Conservation (phyloP, 2,329 filamentous ascomycete genomes). For the Trichoderma cornu-damae region DNA sequence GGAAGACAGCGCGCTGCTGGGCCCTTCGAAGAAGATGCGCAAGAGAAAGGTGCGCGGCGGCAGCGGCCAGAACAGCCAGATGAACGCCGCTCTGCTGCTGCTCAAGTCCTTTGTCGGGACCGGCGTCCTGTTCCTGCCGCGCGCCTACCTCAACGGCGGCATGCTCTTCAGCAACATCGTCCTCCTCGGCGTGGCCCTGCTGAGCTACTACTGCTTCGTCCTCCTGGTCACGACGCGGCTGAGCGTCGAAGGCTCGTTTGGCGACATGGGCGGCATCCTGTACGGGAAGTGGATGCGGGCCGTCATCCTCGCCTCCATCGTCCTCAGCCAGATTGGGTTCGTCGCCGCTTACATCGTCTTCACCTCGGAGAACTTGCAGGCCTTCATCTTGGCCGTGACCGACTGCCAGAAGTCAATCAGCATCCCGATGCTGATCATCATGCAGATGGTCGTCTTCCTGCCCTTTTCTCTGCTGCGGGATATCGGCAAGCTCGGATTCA, state of each 20-base stretch:
- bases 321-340: conserved; percentile 92
- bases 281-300: conserved; percentile 88
- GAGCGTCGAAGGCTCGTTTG: conserved; percentile 88
- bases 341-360: conserved; percentile 96
- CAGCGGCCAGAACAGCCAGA: conserved; percentile 70
- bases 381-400: conserved; percentile 87
- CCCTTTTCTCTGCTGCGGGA: conserved; percentile 91
- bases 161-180: conserved; percentile 96
- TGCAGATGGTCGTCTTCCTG: conserved; percentile 93
- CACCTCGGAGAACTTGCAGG: conserved; percentile 90
- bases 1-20: conserved; percentile 80
- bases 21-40: conserved; percentile 66
- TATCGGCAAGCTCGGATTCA: conserved; percentile 95
- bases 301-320: conserved; percentile 84
- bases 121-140: conserved; percentile 85
- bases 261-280: conserved; percentile 88
- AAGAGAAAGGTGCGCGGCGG: conserved; percentile 70
- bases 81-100: conserved; percentile 75
- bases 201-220: conserved; percentile 98
- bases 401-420: conserved; percentile 80
- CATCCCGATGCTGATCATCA: conserved; percentile 83
- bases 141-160: conserved; percentile 90
- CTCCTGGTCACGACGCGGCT: conserved; percentile 82
- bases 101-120: conserved; percentile 98
- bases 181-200: conserved; percentile 72